These are phyloP conservation scores for Erodium maritimum DNA, from an alignment of 345 rosid genomes.

Conservation along the genomic window DNA sequence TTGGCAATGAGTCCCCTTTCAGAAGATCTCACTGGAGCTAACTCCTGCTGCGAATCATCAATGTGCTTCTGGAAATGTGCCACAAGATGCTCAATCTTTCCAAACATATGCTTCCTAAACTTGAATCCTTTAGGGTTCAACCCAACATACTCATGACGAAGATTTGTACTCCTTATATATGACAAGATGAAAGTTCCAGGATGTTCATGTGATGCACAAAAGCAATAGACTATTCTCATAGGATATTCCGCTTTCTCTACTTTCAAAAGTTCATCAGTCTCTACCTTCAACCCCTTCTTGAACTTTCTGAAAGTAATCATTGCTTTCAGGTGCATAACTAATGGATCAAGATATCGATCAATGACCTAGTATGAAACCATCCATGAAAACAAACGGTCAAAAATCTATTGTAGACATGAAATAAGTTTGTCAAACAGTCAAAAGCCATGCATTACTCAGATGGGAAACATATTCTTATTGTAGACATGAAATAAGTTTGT, in stretches of 20 bases:
- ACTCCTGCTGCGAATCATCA: constrained; percentile 95
- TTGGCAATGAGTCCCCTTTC: constrained; percentile 39
- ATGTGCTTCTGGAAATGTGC: constrained; percentile 93
- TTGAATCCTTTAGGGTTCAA: constrained; percentile 96
- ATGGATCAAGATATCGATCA: constrained; percentile 96
- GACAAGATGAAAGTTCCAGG: constrained; percentile 94
- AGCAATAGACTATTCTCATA: constrained; percentile 74
- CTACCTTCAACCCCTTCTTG: constrained; percentile 65
- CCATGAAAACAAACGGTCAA: not conserved
- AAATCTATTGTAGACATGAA: no score
- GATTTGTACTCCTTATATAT: constrained; percentile 84
- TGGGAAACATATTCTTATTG: no score
- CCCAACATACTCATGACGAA: constrained; percentile 94
- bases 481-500: no score
- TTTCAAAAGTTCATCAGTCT: constrained; percentile 73
- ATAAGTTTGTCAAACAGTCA: no score
- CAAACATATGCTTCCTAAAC: constrained; percentile 93
- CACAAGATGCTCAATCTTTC: constrained; percentile 87
- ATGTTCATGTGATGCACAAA: constrained; percentile 87
- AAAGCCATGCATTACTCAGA: no score
- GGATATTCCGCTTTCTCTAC: constrained; percentile 72
- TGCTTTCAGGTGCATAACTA: constrained; percentile 65
- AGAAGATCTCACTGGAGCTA: constrained; percentile 61
- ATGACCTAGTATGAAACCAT: constrained; percentile 35
- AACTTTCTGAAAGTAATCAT: constrained; percentile 90